phyloP scores from a whole-genome alignment of 148 eudicot genomes.

The Rhododendron ovatum region DNA sequence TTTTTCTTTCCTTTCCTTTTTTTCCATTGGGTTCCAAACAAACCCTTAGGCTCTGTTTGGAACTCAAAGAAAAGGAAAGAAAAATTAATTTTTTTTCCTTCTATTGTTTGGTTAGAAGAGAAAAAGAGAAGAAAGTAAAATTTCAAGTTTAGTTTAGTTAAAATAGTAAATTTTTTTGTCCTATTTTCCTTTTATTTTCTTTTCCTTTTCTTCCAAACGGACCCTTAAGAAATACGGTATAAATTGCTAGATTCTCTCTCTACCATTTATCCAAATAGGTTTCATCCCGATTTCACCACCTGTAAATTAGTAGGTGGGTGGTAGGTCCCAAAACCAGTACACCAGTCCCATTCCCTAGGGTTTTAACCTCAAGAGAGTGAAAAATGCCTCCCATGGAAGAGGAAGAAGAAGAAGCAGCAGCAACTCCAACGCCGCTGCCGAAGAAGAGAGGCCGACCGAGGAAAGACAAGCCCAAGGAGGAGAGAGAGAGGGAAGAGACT shows the following conservation, averaged over 20 bases:
- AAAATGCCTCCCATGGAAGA: conserved; percentile 1
- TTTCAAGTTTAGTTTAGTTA: too few relatives aligned
- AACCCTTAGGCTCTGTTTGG: too few relatives aligned
- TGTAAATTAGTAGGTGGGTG: not conserved
- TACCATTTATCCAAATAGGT: not conserved
- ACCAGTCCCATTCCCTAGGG: not conserved
- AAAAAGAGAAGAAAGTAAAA: too few relatives aligned
- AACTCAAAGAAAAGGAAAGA: too few relatives aligned
- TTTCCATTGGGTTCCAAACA: too few relatives aligned
- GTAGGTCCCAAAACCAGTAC: not conserved
- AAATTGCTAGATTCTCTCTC: not conserved
- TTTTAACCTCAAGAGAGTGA: not conserved
- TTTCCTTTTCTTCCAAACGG: not conserved
- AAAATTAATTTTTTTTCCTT: too few relatives aligned
- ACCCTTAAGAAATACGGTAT: not conserved
- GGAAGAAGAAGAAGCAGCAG: not conserved
- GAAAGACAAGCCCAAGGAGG: conserved; percentile 25
- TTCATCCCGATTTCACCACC: not conserved
- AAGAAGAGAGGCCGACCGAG: conserved; percentile 31
- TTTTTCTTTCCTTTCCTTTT: too few relatives aligned
- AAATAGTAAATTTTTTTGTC: too few relatives aligned
- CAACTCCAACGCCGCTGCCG: conserved; percentile 8
- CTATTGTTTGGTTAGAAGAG: too few relatives aligned
- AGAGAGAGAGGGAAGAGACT: conserved; percentile 21
- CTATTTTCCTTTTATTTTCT: too few relatives aligned